Percentiles rank a stretch among this genome's conserved stretches.
These are phyloP conservation scores for Daedaleopsis nitida DNA, from an alignment of 768 basidiomycete genomes.

Conservation along the genomic window DNA sequence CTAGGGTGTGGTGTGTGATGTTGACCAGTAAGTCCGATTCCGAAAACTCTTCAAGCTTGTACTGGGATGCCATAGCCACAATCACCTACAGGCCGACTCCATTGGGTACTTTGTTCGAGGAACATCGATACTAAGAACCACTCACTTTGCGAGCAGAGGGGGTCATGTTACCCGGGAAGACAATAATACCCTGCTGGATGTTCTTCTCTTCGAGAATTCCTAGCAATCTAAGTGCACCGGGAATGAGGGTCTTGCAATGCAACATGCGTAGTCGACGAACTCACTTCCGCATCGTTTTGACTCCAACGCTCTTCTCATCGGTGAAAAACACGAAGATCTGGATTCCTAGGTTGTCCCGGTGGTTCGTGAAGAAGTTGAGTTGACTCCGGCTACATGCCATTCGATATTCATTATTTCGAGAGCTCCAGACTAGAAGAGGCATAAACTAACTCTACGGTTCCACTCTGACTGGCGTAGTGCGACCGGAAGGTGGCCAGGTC, in stretches of 20 bases:
- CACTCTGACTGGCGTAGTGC: conserved; percentile 70
- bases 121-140: neutral
- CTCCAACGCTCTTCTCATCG: conserved; percentile 94
- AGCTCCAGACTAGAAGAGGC: neutral
- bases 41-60: conserved; percentile 92
- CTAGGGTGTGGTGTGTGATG: conserved; percentile 94
- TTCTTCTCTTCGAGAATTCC: conserved; percentile 89
- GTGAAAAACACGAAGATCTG: conserved; percentile 95
- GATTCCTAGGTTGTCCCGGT: conserved; percentile 61
- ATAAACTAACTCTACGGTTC: conserved; percentile 79
- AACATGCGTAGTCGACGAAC: conserved; percentile 29
- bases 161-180: conserved; percentile 96
- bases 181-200: conserved; percentile 90
- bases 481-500: conserved; percentile 76
- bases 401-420: neutral
- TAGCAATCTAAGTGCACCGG: conserved; percentile 61
- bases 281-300: conserved; percentile 97
- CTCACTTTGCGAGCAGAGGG: conserved; percentile 91
- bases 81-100: conserved; percentile 67
- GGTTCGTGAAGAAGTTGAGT: conserved; percentile 89
- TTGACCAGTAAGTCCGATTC: conserved; percentile 97
- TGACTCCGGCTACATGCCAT: conserved; percentile 67
- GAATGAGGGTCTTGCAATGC: neutral
- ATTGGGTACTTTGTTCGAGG: neutral
- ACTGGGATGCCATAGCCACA: conserved; percentile 83